Base-by-base conservation (phyloP, 495 filamentous ascomycete species). In the Penicillium steckii region DNA sequence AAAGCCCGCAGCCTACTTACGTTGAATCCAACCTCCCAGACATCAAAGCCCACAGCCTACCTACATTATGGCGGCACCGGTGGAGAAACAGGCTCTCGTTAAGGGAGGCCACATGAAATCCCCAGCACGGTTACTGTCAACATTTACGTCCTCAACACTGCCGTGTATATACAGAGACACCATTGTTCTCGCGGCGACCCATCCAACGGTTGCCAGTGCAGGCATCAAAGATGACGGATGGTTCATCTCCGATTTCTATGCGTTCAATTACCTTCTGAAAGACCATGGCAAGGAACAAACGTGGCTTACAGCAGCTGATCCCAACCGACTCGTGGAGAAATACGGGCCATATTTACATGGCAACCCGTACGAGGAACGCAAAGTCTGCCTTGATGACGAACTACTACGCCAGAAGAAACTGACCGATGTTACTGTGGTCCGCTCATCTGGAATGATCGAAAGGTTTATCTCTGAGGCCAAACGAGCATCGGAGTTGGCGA, bases 211-310 rank as follows among this genome's bases (percentile, higher is more conserved):
- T 5, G 18, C 21, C 38, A 23, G 2, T 23, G 38, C 18, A 22
- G 21, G 18, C 5, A 1, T 5, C 8, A 3, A 1, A 5, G 17
- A 41, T 3, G 38, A 41, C 21, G 38, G 18, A 9, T 41, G 2
- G 38, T 41, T 22, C 8, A 41, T 41, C 19, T 41, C 38, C 18
- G 44, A 46, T 21, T 46, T 46, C n/a, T 46, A 46, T 12, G 44
- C 44, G 8, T 32, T 46, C 7, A 30, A 33, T 17, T 46, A 32
- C 33, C 25, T 35, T 8, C 27, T 46, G 4, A 46, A 46, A 22
- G 44, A 18, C 17, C 7, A 46, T 1, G 44, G 43, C 17, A 15
- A 27, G n/a, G 24, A 45, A 27, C 43, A 45, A 18, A 45, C 15
- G 0, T 45, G 43, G 43, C 44, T 33, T 9, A 46, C 44, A 46